Conservation (phyloP, 305 asterid species). For the Fraxinus paxiana region DNA sequence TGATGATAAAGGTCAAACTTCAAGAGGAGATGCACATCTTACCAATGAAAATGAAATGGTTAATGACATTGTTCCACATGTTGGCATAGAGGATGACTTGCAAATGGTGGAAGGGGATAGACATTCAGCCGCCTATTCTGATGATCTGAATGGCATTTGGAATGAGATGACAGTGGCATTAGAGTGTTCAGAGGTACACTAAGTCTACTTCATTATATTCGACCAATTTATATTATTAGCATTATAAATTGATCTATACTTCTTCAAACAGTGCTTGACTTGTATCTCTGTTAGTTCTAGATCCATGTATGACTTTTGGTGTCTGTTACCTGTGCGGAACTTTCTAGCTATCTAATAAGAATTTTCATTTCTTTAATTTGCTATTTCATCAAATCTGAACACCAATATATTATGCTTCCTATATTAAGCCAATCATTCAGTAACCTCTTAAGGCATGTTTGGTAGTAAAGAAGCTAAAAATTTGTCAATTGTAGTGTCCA, state of each 20-base stretch:
- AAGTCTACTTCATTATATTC: slow-evolving; percentile 13
- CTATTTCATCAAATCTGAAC: neutral
- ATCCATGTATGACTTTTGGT: neutral
- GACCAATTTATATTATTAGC: neutral
- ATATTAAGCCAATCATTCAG: neutral
- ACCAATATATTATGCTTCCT: neutral
- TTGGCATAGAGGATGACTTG: slow-evolving; percentile 22
- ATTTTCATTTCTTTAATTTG: neutral
- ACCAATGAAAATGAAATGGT: slow-evolving; percentile 20
- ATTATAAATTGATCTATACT: neutral
- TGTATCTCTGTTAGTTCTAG: neutral
- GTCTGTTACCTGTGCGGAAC: neutral
- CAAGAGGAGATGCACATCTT: slow-evolving; percentile 22
- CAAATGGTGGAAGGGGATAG: slow-evolving; percentile 13
- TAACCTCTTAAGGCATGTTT: neutral
- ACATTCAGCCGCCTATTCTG: slow-evolving; percentile 45
- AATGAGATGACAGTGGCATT: slow-evolving; percentile 66
- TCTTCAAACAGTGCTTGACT: neutral
- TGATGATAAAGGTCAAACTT: slow-evolving; percentile 27
- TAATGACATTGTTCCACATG: slow-evolving; percentile 47
- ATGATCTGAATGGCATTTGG: slow-evolving; percentile 83
- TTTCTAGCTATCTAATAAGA: neutral
- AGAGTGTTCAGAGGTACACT: slow-evolving; percentile 73
- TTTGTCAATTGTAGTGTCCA: neutral
- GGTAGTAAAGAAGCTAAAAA: slow-evolving; percentile 1